These are phyloP conservation scores for Sporothrix euskadiensis DNA, from an alignment of 2,329 filamentous ascomycete genomes.

Conservation along the genomic window DNA sequence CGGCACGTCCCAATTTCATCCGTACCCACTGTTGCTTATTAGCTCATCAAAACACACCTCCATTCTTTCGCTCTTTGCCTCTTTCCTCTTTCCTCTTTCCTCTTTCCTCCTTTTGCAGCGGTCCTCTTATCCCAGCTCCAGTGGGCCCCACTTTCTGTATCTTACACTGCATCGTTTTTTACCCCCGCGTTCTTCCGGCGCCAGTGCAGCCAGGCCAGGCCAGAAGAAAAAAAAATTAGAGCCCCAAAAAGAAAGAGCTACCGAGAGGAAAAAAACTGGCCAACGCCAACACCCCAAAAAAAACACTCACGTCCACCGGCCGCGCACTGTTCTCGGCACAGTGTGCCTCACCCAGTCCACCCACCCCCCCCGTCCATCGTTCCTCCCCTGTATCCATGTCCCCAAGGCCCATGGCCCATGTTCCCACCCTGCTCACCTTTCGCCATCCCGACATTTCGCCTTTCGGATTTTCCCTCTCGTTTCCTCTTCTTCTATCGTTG, in stretches of 20 bases:
- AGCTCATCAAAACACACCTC: slow-evolving; percentile 30
- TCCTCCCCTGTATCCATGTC: slow-evolving; percentile 23
- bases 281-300: slow-evolving; percentile 10
- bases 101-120: slow-evolving; percentile 23
- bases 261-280: background rate
- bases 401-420: slow-evolving; percentile 12
- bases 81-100: slow-evolving; percentile 22
- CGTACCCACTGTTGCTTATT: slow-evolving; percentile 32
- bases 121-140: slow-evolving; percentile 22
- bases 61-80: slow-evolving; percentile 24
- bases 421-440: slow-evolving; percentile 15
- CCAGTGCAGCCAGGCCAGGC: slow-evolving; percentile 11
- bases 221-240: background rate
- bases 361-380: slow-evolving; percentile 11
- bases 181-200: slow-evolving; percentile 33
- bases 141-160: slow-evolving; percentile 26
- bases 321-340: slow-evolving; percentile 17
- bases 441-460: slow-evolving; percentile 27
- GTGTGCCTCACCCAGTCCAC: slow-evolving; percentile 4
- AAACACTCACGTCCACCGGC: slow-evolving; percentile 20
- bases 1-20: slow-evolving; percentile 31
- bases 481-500: slow-evolving; percentile 26
- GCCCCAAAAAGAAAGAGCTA: background rate
- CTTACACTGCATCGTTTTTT: slow-evolving; percentile 4
- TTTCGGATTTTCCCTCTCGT: slow-evolving; percentile 22